Percentiles rank a stretch among this genome's conserved stretches.
phyloP scores from a whole-genome alignment of 176 grass and related monocot genomes.

The Oryza nivara region DNA sequence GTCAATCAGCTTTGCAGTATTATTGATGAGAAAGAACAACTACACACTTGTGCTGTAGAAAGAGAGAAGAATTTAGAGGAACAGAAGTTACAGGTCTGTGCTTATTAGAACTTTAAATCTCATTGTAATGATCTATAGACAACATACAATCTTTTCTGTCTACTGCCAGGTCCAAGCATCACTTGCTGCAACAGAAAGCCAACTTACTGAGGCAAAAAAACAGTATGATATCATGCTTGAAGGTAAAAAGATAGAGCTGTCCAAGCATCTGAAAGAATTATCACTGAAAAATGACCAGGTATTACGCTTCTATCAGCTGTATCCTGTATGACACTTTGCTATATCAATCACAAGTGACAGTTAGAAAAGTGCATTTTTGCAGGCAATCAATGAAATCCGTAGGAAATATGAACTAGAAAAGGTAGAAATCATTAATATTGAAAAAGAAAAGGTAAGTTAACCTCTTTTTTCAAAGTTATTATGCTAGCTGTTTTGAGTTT shows the following conservation, averaged over 20 bases:
- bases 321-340: not conserved
- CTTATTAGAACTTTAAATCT: slow-evolving; percentile 22
- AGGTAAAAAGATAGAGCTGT: slow-evolving; percentile 92
- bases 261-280: slow-evolving; percentile 88
- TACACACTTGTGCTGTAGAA: slow-evolving; percentile 61
- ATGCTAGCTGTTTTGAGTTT: slow-evolving; percentile 31
- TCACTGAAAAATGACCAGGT: slow-evolving; percentile 97
- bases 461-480: slow-evolving; percentile 23
- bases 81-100: slow-evolving; percentile 74
- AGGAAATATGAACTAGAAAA: slow-evolving; percentile 95
- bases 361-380: slow-evolving; percentile 49
- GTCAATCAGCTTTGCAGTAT: slow-evolving; percentile 52
- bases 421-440: slow-evolving; percentile 74
- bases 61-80: slow-evolving; percentile 78
- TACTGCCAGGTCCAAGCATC: slow-evolving; percentile 66
- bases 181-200: slow-evolving; percentile 65
- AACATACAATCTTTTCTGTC: slow-evolving; percentile 40
- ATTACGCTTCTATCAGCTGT: slow-evolving; percentile 34
- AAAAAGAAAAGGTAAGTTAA: slow-evolving; percentile 73
- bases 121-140: slow-evolving; percentile 28
- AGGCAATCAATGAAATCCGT: slow-evolving; percentile 90
- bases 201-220: slow-evolving; percentile 77
- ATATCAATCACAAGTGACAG: slow-evolving; percentile 20
- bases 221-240: slow-evolving; percentile 92
- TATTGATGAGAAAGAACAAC: slow-evolving; percentile 85